Evolutionary conservation across 371 early-diverging fungal genomes (phyloP).

Genomic region (Blyttiomyces sp.): DNA sequence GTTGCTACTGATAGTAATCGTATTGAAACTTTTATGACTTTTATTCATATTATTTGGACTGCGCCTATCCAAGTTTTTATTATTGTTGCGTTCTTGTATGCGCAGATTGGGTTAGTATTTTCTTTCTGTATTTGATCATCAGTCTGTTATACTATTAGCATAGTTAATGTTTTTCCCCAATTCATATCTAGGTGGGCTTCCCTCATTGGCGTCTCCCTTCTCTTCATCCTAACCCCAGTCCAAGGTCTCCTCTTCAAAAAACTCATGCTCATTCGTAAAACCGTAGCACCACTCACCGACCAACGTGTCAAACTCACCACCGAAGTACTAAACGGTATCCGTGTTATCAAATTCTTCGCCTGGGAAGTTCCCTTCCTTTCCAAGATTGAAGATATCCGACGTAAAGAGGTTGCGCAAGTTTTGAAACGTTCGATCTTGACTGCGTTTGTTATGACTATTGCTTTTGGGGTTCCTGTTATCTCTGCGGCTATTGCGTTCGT

Average conservation of each 20-base stretch:
- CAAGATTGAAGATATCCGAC: slow-evolving; percentile 30
- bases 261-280: slow-evolving; percentile 26
- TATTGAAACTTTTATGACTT: slow-evolving; percentile 44
- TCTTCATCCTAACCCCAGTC: slow-evolving; percentile 32
- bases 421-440: slow-evolving; percentile 29
- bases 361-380: slow-evolving; percentile 55
- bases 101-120: slow-evolving; percentile 17
- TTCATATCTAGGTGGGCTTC: slow-evolving; percentile 27
- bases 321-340: slow-evolving; percentile 36
- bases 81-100: slow-evolving; percentile 20
- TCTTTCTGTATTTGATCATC: slow-evolving; percentile 4
- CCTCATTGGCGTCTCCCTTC: slow-evolving; percentile 37
- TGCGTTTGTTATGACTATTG: slow-evolving; percentile 34
- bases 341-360: slow-evolving; percentile 46
- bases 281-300: slow-evolving; percentile 42
- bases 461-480: slow-evolving; percentile 67
- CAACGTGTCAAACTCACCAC: slow-evolving; percentile 39
- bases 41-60: slow-evolving; percentile 21
- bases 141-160: neutral
- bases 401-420: slow-evolving; percentile 47
- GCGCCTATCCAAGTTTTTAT: slow-evolving; percentile 38
- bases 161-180: neutral
- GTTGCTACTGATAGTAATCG: slow-evolving; percentile 80
- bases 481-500: slow-evolving; percentile 49
- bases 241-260: slow-evolving; percentile 24